A percentile compares a stretch with the other conserved stretches of the same genome.
phyloP scores from a whole-genome alignment of 2,329 filamentous ascomycete genomes.

The Phaeosphaeriaceae sp. region DNA sequence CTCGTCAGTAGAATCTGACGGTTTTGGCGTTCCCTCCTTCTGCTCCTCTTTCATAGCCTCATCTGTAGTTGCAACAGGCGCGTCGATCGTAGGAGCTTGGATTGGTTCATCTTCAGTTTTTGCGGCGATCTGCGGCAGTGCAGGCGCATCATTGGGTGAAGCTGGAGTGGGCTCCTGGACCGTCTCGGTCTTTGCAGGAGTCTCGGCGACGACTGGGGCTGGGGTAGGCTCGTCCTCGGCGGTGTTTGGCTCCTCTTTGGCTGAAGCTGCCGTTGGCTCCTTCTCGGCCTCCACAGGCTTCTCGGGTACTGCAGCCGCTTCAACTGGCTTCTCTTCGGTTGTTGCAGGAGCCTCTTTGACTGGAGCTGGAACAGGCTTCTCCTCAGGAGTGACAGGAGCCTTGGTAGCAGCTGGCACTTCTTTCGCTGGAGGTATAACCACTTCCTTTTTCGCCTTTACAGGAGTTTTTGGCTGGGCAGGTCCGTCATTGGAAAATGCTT shows the following conservation, averaged over 20 bases:
- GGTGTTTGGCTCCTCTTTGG: background rate
- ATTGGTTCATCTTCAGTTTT: conserved; percentile 1
- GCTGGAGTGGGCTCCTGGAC: background rate
- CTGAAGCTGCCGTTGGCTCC: background rate
- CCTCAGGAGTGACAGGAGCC: background rate
- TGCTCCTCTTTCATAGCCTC: conserved; percentile 52
- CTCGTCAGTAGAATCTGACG: conserved; percentile 46
- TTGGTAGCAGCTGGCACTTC: background rate
- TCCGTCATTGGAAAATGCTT: background rate
- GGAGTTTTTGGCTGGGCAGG: background rate
- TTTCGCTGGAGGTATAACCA: conserved; percentile 8
- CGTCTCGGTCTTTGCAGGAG: conserved; percentile 2
- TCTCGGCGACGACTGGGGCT: background rate
- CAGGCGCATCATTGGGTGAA: background rate
- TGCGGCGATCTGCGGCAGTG: background rate
- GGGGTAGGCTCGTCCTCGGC: background rate
- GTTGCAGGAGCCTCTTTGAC: background rate
- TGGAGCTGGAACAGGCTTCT: background rate
- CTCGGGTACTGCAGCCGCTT: background rate
- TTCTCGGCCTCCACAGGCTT: background rate
- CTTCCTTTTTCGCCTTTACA: conserved; percentile 6
- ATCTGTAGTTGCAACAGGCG: conserved; percentile 48
- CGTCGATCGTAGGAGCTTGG: background rate
- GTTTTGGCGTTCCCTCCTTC: conserved; percentile 50
- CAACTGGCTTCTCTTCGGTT: background rate